Percentiles rank a stretch among this genome's conserved stretches.
Evolutionary conservation across 257 asterid species (phyloP).

Genomic region (Nicotiana sylvestris): DNA sequence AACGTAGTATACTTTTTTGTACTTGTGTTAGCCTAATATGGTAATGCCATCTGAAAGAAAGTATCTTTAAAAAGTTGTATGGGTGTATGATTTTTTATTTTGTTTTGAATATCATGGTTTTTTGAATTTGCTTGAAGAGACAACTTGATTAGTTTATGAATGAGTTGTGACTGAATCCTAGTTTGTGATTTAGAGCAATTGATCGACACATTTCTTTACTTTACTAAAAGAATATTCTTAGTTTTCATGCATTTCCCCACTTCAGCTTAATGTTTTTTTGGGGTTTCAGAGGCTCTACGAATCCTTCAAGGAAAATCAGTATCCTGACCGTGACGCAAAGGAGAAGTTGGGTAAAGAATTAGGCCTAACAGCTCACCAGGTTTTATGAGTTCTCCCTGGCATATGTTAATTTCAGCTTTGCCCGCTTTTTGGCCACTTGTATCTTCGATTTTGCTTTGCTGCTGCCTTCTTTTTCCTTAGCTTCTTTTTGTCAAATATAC

Average conservation of each 20-base stretch:
- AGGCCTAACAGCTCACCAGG: constrained; percentile 69
- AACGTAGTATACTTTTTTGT: neutral
- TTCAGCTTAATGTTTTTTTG: neutral
- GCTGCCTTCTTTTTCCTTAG: neutral
- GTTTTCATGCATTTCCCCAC: neutral
- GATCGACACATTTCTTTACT: neutral
- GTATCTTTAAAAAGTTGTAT: neutral
- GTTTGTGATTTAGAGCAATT: neutral
- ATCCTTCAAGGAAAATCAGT: constrained; percentile 70
- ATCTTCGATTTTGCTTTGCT: neutral
- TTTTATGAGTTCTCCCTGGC: constrained; percentile 16
- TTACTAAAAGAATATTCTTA: neutral
- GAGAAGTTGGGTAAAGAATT: constrained; percentile 69
- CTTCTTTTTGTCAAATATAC: constrained; percentile 9
- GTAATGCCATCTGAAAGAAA: neutral
- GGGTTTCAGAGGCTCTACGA: constrained; percentile 63
- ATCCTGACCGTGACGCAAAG: constrained; percentile 58
- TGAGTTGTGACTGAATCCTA: neutral
- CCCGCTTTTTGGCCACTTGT: neutral
- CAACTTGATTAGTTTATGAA: neutral
- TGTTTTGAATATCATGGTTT: neutral
- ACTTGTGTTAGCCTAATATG: neutral
- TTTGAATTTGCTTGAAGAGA: neutral
- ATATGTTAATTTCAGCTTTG: neutral
- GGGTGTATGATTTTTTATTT: neutral